A percentile compares a stretch with the other conserved stretches of the same genome.
Conservation (phyloP, 345 rosid genomes). For the Excoecaria cochinchinensis region DNA sequence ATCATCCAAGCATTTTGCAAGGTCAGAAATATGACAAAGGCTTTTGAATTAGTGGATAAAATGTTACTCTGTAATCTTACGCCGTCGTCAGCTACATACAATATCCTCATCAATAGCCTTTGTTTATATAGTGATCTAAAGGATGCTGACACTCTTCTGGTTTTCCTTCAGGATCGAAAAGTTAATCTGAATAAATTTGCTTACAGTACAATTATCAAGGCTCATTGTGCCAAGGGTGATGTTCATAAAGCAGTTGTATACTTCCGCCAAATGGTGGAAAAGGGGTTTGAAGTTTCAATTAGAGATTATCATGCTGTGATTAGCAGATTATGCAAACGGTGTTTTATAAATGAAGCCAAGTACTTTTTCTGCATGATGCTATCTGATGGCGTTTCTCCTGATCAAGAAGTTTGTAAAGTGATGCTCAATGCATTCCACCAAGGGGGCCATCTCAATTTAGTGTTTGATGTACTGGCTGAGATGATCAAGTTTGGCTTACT, state of each 20-base stretch:
- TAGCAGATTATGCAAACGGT: constrained; percentile 65
- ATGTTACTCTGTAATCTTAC: constrained; percentile 48
- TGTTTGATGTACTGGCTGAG: constrained; percentile 40
- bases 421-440: constrained; percentile 44
- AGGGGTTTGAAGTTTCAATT: constrained; percentile 55
- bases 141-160: constrained; percentile 49
- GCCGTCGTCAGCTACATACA: constrained; percentile 55
- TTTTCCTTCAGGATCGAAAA: constrained; percentile 40
- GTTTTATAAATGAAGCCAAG: constrained; percentile 39
- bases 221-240: constrained; percentile 73
- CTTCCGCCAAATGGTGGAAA: constrained; percentile 55
- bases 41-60: constrained; percentile 40
- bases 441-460: constrained; percentile 32
- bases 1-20: constrained; percentile 52
- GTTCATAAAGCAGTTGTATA: constrained; percentile 34
- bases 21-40: constrained; percentile 35
- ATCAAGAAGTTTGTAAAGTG: constrained; percentile 51
- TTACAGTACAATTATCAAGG: constrained; percentile 65
- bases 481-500: constrained; percentile 52
- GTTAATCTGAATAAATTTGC: constrained; percentile 47
- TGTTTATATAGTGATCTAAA: constrained; percentile 43
- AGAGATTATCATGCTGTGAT: constrained; percentile 69
- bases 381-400: constrained; percentile 52
- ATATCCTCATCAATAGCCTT: constrained; percentile 61
- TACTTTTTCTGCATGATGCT: constrained; percentile 57